Evolutionary conservation across 2,329 filamentous ascomycete species (phyloP).

Genomic region (Sordariomycetes sp.): DNA sequence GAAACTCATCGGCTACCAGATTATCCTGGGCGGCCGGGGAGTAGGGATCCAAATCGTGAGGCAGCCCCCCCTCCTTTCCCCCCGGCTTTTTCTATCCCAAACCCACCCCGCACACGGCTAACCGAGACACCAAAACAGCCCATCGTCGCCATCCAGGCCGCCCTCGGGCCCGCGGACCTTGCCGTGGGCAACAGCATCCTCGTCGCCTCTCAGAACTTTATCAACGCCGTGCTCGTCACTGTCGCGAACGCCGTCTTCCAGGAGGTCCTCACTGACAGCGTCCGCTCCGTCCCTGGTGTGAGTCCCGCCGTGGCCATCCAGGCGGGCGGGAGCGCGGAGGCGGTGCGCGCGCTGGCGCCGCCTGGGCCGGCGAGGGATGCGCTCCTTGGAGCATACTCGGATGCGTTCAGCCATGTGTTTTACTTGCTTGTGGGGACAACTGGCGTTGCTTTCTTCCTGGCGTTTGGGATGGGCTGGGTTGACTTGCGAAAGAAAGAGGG

Average conservation of each 20-base stretch:
- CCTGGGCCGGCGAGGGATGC: slow-evolving; percentile 1
- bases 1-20: slow-evolving; percentile 24
- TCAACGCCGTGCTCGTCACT: slow-evolving; percentile 31
- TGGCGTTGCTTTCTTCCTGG: slow-evolving; percentile 3
- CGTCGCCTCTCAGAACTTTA: slow-evolving; percentile 32
- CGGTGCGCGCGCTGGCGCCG: slow-evolving; percentile 7
- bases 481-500: slow-evolving; percentile 7
- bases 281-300: not conserved
- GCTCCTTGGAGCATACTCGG: slow-evolving; percentile 7
- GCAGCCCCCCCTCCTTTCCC: slow-evolving; percentile 31
- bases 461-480: slow-evolving; percentile 12
- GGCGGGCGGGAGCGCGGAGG: slow-evolving; percentile 10
- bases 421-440: slow-evolving; percentile 7
- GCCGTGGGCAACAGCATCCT: slow-evolving; percentile 19
- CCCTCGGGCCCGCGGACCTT: not conserved
- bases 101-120: not conserved
- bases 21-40: slow-evolving; percentile 31
- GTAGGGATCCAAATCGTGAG: slow-evolving; percentile 25
- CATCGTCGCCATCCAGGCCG: slow-evolving; percentile 21
- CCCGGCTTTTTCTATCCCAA: too few species aligned
- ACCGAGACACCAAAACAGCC: slow-evolving; percentile 19
- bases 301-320: slow-evolving; percentile 7
- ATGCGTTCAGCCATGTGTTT: slow-evolving; percentile 7
- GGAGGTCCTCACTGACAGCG: slow-evolving; percentile 19
- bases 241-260: slow-evolving; percentile 33